Base-by-base conservation (phyloP, 768 basidiomycete genomes). In the Cystofilobasidium capitatum region DNA sequence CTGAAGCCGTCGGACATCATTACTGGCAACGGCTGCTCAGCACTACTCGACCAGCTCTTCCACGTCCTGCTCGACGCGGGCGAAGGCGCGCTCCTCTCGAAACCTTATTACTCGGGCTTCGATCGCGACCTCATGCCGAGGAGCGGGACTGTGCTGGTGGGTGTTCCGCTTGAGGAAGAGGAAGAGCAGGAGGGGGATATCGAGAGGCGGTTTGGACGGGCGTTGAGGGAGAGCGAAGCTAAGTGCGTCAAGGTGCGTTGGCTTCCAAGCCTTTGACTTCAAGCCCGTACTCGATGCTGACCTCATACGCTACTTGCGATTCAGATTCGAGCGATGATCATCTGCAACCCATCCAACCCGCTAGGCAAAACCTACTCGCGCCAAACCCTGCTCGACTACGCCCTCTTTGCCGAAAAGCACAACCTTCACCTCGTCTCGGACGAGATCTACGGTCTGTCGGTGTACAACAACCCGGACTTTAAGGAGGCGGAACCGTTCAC, bases 391-490 rank as follows among this genome's bases (percentile, higher is more conserved):
- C 66, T 75, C 36, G 74, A 71, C 0, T 76, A 76, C 60, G 72
- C 72, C 47, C 70, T 60, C 37, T 76, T 76, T 65, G 75, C 75
- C 58, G 73, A 76, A 63, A 73, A 75, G 64, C 71, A 71, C 47
- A 74, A 75, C 60, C 70, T 76, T 1, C 76, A 76, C 64, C 69
- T 76, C 35, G 73, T 76, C 10, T 75, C 74, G 14, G 76, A 76
- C 58, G 76, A 76, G 71, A 76, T 76, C n/a, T 76, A 76, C 71
- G 76, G 73, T 20, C 58, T 76, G 69, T 73, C 72, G 63, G 71
- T 73, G 26, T 76, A 73, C 63, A 68, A 72, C n/a, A 74, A 74
- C 49, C n/a, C 69, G 0, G 68, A 57, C 16, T 71, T 70, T 61
- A 62, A 68, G 1, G 69, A 72, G 49, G 73, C 74, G 0, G 61